Evolutionary conservation across 2,329 filamentous ascomycete genomes (phyloP).

Genomic region (Fusarium ambrosium): DNA sequence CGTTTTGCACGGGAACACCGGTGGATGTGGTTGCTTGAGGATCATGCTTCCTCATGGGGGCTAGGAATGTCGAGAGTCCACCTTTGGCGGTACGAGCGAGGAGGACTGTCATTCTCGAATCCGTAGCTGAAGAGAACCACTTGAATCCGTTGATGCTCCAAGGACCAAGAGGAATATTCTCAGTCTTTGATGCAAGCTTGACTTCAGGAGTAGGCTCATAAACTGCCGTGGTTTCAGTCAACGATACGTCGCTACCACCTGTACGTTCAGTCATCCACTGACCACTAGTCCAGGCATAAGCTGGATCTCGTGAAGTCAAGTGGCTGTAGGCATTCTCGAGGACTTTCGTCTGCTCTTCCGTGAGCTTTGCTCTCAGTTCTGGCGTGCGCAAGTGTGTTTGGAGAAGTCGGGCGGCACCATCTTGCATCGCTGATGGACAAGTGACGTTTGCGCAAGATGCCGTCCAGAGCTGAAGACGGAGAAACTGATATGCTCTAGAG

Average conservation of each 20-base stretch:
- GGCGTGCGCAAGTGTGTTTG: constrained; percentile 57
- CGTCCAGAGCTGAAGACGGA: constrained; percentile 69
- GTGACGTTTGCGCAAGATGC: constrained; percentile 71
- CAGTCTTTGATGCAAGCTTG: constrained; percentile 32
- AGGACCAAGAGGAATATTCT: constrained; percentile 61
- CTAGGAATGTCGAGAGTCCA: constrained; percentile 64
- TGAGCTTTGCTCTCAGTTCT: constrained; percentile 45
- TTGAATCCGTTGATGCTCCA: constrained; percentile 78
- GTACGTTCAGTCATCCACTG: constrained; percentile 84
- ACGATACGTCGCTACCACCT: constrained; percentile 77
- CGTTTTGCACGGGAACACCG: constrained; percentile 42
- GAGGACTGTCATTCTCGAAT: constrained; percentile 67
- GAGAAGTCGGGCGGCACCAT: constrained; percentile 69
- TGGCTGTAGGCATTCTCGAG: constrained; percentile 66
- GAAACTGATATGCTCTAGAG: constrained; percentile 71
- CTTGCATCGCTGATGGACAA: constrained; percentile 77
- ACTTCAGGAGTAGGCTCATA: constrained; percentile 24
- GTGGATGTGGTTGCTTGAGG: constrained; percentile 49
- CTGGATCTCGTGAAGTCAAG: constrained; percentile 65
- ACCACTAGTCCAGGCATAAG: constrained; percentile 75
- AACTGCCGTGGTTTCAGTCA: constrained; percentile 73
- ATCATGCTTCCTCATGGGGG: constrained; percentile 68
- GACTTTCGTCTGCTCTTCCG: constrained; percentile 54
- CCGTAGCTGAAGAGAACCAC: constrained; percentile 60
- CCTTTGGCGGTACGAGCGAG: constrained; percentile 68